Base-by-base conservation (phyloP, 768 basidiomycete species). In the Mycena indigotica region DNA sequence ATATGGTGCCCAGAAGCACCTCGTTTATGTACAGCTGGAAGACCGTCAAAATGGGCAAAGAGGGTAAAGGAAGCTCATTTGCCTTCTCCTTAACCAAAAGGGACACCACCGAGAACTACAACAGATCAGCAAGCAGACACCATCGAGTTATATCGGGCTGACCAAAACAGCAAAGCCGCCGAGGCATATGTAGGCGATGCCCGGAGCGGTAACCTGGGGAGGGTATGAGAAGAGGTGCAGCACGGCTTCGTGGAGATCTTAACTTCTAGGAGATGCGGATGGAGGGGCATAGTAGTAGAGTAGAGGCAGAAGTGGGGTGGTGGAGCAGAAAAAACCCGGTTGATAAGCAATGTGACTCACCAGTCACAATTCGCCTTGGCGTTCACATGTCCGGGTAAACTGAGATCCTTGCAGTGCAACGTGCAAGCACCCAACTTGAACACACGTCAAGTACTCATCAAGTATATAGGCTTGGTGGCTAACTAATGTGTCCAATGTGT, bases 1-100 rank as follows among this genome's bases (percentile, higher is more conserved):
- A 87, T 0, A 80, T 79, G 0, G 94, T 95, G 1, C 93, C 95
- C 24, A 97, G 85, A 28, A 95, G 87, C 30, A 96, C 95, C 77
- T 99, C 96, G 64, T 94, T 97, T 62, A 97, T 84, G 67, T 89
- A 97, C 4, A 96, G 66, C 84, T 92, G 50, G 16, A 24, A 17
- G 35, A 19, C 5, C 12, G n/a, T 49, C 40, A 49, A 40, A 50
- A 15, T 21, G 16, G 23, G 29, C 44, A 0, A 52, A 26, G 49
- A n/a, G n/a, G 17, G 26, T 48, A 38, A 41, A 13, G n/a, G 23
- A 54, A 4, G 29, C 17, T 23, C 4, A 66, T 70, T 10, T 45
- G 89, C 91, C 76, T 77, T 87, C 72, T 97, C 92, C 72, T 91
- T 91, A 44, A 94, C 83, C 15, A 94, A 73, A 19, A 94, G 77